A percentile compares a stretch with the other conserved stretches of the same genome.
These are phyloP conservation scores for Globisporangium rhizosaccharum DNA, from an alignment of 352 stramenopile species.

Conservation along the genomic window DNA sequence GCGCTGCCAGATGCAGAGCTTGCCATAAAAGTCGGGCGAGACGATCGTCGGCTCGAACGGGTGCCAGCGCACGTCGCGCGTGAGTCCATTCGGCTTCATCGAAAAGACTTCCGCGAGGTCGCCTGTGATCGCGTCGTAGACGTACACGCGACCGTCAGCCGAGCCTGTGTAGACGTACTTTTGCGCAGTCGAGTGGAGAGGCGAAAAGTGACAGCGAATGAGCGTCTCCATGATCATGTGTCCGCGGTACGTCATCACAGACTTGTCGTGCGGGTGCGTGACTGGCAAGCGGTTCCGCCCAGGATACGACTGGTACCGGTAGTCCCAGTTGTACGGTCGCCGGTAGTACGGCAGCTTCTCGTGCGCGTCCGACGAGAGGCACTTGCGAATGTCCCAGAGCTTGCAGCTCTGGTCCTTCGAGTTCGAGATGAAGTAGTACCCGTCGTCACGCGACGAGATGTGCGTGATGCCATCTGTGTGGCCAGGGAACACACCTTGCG, in stretches of 20 bases:
- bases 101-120: constrained; percentile 74
- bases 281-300: constrained; percentile 46
- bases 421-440: constrained; percentile 88
- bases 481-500: constrained; percentile 74
- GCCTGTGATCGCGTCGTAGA: constrained; percentile 73
- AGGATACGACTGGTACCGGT: constrained; percentile 76
- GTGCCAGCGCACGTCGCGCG: constrained; percentile 80
- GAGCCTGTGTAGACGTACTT: constrained; percentile 86
- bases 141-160: constrained; percentile 76
- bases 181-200: constrained; percentile 79
- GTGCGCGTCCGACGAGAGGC: constrained; percentile 41
- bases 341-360: constrained; percentile 37
- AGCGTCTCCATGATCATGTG: constrained; percentile 80
- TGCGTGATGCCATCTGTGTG: constrained; percentile 82
- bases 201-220: constrained; percentile 83
- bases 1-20: constrained; percentile 79
- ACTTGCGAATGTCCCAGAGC: constrained; percentile 84
- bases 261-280: constrained; percentile 66
- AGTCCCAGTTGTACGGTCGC: constrained; percentile 71
- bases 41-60: constrained; percentile 78
- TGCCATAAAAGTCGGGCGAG: constrained; percentile 83
- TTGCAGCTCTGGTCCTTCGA: constrained; percentile 81
- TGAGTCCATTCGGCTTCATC: constrained; percentile 75
- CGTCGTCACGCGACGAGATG: constrained; percentile 78
- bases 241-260: constrained; percentile 82